phyloP scores from a whole-genome alignment of 176 grass and related monocot species.

The Tillandsia leiboldiana region DNA sequence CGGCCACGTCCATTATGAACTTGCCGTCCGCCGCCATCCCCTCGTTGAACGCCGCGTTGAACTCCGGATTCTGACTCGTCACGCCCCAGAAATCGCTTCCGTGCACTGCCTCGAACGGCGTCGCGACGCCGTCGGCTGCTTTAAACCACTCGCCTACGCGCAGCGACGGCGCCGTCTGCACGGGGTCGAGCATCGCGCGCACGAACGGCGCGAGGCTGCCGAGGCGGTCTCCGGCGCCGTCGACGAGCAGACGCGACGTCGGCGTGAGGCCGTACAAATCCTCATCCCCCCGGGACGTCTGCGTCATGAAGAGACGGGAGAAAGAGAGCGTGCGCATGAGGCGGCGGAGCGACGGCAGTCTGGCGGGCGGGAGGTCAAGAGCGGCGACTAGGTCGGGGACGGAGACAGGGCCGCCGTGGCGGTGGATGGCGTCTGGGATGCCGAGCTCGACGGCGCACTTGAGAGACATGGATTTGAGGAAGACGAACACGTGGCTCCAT shows the following conservation, averaged over 20 bases:
- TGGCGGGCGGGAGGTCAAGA: conserved; percentile 13
- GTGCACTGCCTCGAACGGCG: neutral
- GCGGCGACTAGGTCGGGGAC: conserved; percentile 13
- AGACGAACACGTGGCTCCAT: conserved; percentile 16
- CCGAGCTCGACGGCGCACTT: conserved; percentile 28
- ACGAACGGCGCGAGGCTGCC: neutral
- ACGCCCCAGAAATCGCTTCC: neutral
- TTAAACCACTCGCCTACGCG: conserved; percentile 21
- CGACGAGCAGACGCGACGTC: conserved; percentile 10
- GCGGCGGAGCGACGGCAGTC: conserved; percentile 17
- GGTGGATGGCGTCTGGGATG: conserved; percentile 26
- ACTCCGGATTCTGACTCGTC: neutral
- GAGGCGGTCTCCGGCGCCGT: neutral
- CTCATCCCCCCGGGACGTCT: neutral
- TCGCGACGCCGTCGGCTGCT: neutral
- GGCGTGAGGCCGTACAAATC: conserved; percentile 22
- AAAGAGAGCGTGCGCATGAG: conserved; percentile 24
- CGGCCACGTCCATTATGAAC: neutral
- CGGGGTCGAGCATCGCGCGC: neutral
- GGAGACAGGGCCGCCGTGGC: conserved; percentile 4
- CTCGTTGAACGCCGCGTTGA: neutral
- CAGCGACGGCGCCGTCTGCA: neutral
- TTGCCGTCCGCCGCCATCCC: neutral
- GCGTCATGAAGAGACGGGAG: conserved; percentile 15
- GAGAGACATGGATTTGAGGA: conserved; percentile 28